phyloP scores from a whole-genome alignment of 1,139 yeast species.

The Barnettozyma hawaiiensis region DNA sequence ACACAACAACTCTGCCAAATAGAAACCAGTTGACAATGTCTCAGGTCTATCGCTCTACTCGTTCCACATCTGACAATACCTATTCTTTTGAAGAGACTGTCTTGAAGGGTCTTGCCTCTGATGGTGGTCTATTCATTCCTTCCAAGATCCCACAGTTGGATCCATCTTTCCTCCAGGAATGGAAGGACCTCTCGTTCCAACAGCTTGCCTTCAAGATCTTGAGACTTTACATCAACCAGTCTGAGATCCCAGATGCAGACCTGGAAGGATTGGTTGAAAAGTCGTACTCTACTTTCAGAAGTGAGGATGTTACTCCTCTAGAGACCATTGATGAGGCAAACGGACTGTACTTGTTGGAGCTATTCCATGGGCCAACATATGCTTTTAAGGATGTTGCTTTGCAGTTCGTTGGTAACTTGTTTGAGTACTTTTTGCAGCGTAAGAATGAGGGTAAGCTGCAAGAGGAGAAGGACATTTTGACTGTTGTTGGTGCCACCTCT shows the following conservation, averaged over 20 bases:
- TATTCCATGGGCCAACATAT: conserved; percentile 98
- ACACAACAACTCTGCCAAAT: too few relatives aligned
- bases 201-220: conserved; percentile 83
- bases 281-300: conserved; percentile 87
- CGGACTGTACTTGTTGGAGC: conserved; percentile 72
- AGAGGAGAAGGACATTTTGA: conserved; percentile 66
- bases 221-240: conserved; percentile 63
- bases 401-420: conserved; percentile 94
- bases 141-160: conserved; percentile 70
- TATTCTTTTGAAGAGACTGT: conserved; percentile 88
- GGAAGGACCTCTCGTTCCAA: conserved; percentile 74
- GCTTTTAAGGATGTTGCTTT: conserved; percentile 98
- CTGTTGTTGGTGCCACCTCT: conserved; percentile 98
- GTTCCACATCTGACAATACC: conserved; percentile 52
- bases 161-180: conserved; percentile 49
- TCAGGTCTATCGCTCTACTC: conserved; percentile 79
- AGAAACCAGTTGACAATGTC: conserved; percentile 24
- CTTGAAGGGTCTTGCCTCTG: conserved; percentile 89
- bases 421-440: conserved; percentile 83
- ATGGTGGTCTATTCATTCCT: conserved; percentile 94
- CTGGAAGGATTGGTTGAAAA: conserved; percentile 53
- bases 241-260: conserved; percentile 70
- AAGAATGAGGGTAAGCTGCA: conserved; percentile 59
- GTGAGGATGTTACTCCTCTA: conserved; percentile 82
- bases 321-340: conserved; percentile 43